A percentile compares a stretch with the other conserved stretches of the same genome.
These are phyloP conservation scores for Artemisia annua DNA, from an alignment of 129 eudicot genomes.

Conservation along the genomic window DNA sequence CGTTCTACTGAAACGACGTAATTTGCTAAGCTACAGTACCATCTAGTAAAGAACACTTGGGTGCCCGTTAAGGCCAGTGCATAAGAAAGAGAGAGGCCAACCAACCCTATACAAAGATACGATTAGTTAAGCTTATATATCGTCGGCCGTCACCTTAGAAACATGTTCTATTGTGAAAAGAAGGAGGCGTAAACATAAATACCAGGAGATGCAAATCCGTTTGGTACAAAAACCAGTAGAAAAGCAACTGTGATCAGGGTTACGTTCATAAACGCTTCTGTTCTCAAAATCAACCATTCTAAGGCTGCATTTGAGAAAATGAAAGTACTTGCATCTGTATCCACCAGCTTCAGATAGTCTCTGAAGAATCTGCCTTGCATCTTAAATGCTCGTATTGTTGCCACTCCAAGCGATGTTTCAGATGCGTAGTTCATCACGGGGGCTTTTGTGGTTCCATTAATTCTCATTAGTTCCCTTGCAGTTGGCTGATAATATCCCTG, in stretches of 20 bases:
- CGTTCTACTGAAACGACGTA: slow-evolving; percentile 68
- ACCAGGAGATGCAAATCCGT: slow-evolving; percentile 64
- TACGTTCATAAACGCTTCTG: slow-evolving; percentile 63
- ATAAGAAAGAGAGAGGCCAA: slow-evolving; percentile 85
- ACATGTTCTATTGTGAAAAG: background rate
- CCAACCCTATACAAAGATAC: slow-evolving; percentile 51
- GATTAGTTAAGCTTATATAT: background rate
- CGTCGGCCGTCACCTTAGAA: background rate
- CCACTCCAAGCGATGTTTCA: slow-evolving; percentile 82
- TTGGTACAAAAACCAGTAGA: slow-evolving; percentile 57
- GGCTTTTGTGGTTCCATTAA: slow-evolving; percentile 88
- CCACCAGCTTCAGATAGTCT: slow-evolving; percentile 57
- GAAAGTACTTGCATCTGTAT: slow-evolving; percentile 74
- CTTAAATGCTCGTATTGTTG: slow-evolving; percentile 73
- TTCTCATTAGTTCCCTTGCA: slow-evolving; percentile 79
- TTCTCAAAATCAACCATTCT: slow-evolving; percentile 80
- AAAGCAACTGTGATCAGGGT: slow-evolving; percentile 62
- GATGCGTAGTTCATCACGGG: slow-evolving; percentile 78
- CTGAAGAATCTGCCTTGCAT: slow-evolving; percentile 62
- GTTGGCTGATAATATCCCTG: slow-evolving; percentile 74
- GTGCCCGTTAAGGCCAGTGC: slow-evolving; percentile 55
- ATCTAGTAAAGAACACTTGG: slow-evolving; percentile 69
- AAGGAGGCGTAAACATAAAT: background rate
- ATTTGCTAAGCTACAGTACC: slow-evolving; percentile 70
- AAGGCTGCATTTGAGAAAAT: slow-evolving; percentile 63